A percentile compares a stretch with the other conserved stretches of the same genome.
These are phyloP conservation scores for Thyridium curvatum DNA, from an alignment of 2,329 filamentous ascomycete species.

Conservation along the genomic window DNA sequence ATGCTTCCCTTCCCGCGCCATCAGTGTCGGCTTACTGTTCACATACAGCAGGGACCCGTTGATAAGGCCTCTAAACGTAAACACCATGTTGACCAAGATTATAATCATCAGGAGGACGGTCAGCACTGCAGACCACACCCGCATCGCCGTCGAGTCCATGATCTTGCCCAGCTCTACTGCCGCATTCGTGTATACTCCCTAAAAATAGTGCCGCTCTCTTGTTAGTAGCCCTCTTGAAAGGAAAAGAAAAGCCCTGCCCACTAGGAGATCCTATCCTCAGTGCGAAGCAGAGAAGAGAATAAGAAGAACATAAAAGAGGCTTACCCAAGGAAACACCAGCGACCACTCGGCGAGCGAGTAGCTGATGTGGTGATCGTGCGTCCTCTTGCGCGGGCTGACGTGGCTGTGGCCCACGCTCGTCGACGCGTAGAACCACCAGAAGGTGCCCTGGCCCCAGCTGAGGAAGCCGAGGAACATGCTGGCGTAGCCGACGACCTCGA, in stretches of 20 bases:
- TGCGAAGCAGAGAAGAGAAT: no score
- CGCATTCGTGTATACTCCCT: slow-evolving; percentile 32
- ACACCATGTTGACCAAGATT: neutral
- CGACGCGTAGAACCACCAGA: slow-evolving; percentile 34
- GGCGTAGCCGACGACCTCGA: slow-evolving; percentile 18
- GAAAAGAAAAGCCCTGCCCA: neutral
- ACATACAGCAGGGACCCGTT: slow-evolving; percentile 1
- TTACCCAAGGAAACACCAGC: slow-evolving; percentile 30
- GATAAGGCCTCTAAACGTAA: neutral
- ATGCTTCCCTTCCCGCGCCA: no score
- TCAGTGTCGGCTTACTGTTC: no score
- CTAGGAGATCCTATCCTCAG: no score
- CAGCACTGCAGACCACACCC: slow-evolving; percentile 28
- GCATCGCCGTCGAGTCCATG: slow-evolving; percentile 29
- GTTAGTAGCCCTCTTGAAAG: neutral
- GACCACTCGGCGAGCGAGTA: slow-evolving; percentile 26
- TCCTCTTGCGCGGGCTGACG: slow-evolving; percentile 10
- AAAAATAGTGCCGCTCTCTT: neutral
- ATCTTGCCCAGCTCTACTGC: slow-evolving; percentile 27
- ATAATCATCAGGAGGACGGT: slow-evolving; percentile 25
- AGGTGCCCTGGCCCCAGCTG: slow-evolving; percentile 28
- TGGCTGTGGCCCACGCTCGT: slow-evolving; percentile 16
- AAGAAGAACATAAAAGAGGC: no score
- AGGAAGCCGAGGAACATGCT: slow-evolving; percentile 29
- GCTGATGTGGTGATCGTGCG: slow-evolving; percentile 10